Evolutionary conservation across 495 filamentous ascomycete genomes (phyloP), one percentile per base, ranked within the genome.

Genomic region (Emericellopsis terricola): DNA sequence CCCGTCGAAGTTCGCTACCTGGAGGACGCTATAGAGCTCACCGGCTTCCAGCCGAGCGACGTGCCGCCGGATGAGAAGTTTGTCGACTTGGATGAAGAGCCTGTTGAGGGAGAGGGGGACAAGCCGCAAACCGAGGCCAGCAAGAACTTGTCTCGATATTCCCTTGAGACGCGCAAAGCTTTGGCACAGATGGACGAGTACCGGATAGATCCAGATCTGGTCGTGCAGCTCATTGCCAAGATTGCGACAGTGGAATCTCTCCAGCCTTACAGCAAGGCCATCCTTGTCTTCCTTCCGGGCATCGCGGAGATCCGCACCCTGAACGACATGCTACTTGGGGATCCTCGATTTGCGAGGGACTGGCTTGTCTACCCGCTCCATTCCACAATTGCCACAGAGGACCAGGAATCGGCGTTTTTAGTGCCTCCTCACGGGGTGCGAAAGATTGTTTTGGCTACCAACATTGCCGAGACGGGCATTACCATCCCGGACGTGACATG

Each of bases 401-500:
- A 94, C 16, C 89, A 94, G 56, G 86, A 94, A 52, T 71, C 73
- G 29, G 89, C 86, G 2, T 94, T 97, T 48, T 58, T 77, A 1
- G 58, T 93, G 2, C 87, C 89, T 7, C 85, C 83, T 1, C 63
- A 64, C 11, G 87, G 82, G 5, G 64, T 70, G 27, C 65, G 84
- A 36, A 96, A 94, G 57, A 89, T 94, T 39, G 85, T 94, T 3
- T 68, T 94, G 29, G 82, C 87, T 4, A 97, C 87, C 7, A 96
- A 96, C 47, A 94, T 96, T 46, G 87, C 87, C 15, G 87, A 96
- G 47, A 96, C 87, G 1, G 86, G 85, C 56, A 92, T 96, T 45
- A 96, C 87, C 0, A 96, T 96, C 43, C 87, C 87, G 1, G 87
- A 94, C 51, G 76, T 96, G 23, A 94, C 87, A 3, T 91, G 84